phyloP scores from a whole-genome alignment of 805 yeast species.

The Henningerozyma blattae region DNA sequence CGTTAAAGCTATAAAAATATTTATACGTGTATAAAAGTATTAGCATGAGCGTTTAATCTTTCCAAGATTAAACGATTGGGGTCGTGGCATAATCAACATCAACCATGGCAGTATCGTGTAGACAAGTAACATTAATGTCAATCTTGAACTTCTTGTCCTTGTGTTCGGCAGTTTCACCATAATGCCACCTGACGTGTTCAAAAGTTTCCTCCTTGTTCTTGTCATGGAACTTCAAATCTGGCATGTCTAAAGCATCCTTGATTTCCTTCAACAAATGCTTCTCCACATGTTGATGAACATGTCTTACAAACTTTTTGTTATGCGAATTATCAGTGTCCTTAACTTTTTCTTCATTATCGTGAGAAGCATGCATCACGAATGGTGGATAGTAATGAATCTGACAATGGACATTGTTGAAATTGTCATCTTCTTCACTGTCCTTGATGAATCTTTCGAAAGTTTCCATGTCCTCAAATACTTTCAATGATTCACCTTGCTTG shows the following conservation, averaged over 20 bases:
- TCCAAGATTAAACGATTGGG: slow-evolving; percentile 24
- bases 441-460: slow-evolving; percentile 53
- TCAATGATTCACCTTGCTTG: slow-evolving; percentile 21
- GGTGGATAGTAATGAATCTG: slow-evolving; percentile 63
- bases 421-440: slow-evolving; percentile 70
- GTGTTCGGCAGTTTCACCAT: slow-evolving; percentile 45
- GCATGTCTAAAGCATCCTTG: slow-evolving; percentile 43
- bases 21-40: too few relatives aligned
- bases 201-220: slow-evolving; percentile 36
- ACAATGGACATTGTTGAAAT: slow-evolving; percentile 57
- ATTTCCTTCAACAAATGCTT: slow-evolving; percentile 62
- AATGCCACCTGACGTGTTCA: slow-evolving; percentile 51
- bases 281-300: slow-evolving; percentile 64
- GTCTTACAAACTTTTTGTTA: slow-evolving; percentile 60
- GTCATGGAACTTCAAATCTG: slow-evolving; percentile 38
- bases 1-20: too few relatives aligned
- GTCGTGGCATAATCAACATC: slow-evolving; percentile 52
- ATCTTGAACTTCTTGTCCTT: slow-evolving; percentile 54
- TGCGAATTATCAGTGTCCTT: slow-evolving; percentile 64
- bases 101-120: slow-evolving; percentile 54
- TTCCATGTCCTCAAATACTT: slow-evolving; percentile 50
- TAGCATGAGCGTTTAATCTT: too few relatives aligned
- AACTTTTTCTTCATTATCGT: slow-evolving; percentile 59
- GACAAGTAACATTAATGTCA: slow-evolving; percentile 51
- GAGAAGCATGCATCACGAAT: slow-evolving; percentile 53